Base-by-base conservation (phyloP, 306 rosid genomes). In the Quercus aquifolioides region DNA sequence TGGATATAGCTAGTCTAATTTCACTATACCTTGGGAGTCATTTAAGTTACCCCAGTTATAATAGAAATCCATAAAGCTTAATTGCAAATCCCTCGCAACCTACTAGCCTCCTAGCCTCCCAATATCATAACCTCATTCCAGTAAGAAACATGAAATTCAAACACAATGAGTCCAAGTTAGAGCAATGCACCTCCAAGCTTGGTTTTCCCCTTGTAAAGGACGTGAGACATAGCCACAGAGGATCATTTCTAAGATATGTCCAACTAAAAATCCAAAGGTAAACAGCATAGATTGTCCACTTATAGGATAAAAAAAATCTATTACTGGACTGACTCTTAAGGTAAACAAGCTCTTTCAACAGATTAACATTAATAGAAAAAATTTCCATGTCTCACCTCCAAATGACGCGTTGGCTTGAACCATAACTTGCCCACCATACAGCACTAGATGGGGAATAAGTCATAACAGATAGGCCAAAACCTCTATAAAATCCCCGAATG, bases 391-490 rank as follows among this genome's bases (percentile, higher is more conserved):
- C 97, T 90, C 88, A 94, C 98, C 98, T 94, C 98, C 98, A 90
- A 83, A 94, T 83, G 75, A 80, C 71, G 74, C 94, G 96, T 84
- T 94, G 94, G 85, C 97, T 94, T 77, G 97, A 90, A 82, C 97
- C 97, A 72, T 94, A 94, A 81, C 94, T 92, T 79, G 97, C 94
- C 98, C 98, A 94, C 98, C 98, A 94, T 57, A 94, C 97, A 82
- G 94, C 98, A 70, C 93, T 94, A 54, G 98, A 92, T 70, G 98
- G 97, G 43, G 96, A 86, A 78, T 94, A 94, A 67, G 98, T 94
- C 94, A 94, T 85, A 77, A 94, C 84, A 56, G 98, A 94, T 73
- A 94, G 86, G 65, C 98, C 96, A 80, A 92, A 94, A 76, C 98
- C 98, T 83, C 86, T 90, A 82, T 94, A 94, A 57, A 94, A 87